Evolutionary conservation across 2,329 filamentous ascomycete species (phyloP), one percentile per base, ranked within the genome.

Genomic region (Teratosphaeria zuluensis): DNA sequence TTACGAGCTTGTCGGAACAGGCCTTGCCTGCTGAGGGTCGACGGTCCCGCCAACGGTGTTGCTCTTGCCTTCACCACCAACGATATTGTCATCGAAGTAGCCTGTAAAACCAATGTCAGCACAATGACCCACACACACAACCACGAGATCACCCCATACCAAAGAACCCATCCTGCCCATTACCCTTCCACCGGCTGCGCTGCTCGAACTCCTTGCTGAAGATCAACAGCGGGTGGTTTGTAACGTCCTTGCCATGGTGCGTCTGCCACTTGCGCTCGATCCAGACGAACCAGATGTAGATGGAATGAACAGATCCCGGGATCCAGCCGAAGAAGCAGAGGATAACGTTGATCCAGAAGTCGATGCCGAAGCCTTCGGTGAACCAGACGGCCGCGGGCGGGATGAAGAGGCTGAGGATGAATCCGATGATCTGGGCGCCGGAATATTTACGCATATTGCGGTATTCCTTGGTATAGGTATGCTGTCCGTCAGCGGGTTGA

Each of bases 321-420:
- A 59, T 59, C 33, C 56, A 32, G 24, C 54, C 57, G 54, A 59
- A 53, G 42, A 51, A 56, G 21, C 33, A 51, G 9, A 59, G 53
- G 35, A 59, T 14, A 24, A 56, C 8, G 24, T 59, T 56, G 42
- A 56, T 58, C 57, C 57, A 59, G 54, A 59, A 59, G 35, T 59
- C 57, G 54, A 59, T 52, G 35, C 53, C 57, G 48, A 56, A 56
- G 31, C 57, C 57, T 53, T 59, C 54, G n/a, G 54, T 56, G 28
- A 59, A 56, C 53, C 54, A 56, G 19, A 59, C 46, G 24, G 54
- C 38, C 8, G 32, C 30, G 32, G 54, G 57, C 30, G 54, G 57
- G 19, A 59, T 51, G 54, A 59, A 53, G 42, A 48, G 42, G 46
- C 53, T 56, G 21, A 59, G 57, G 57, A 59, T 56, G 57, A 53